Evolutionary conservation across 2,329 filamentous ascomycete genomes (phyloP), one percentile per base, ranked within the genome.

Genomic region (Colletotrichum tanaceti): DNA sequence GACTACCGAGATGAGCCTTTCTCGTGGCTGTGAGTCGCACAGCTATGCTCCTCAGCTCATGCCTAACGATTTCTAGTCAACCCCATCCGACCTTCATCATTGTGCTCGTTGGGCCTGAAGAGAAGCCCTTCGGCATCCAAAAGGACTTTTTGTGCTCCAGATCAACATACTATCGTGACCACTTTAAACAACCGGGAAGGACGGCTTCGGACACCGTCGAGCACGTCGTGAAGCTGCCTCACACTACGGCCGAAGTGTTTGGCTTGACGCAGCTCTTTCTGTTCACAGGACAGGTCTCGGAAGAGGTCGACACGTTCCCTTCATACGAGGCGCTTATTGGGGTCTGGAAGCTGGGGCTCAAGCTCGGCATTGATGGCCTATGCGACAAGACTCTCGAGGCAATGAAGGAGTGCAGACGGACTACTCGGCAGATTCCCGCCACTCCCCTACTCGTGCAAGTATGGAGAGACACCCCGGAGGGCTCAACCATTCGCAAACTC

Each of bases 401-500:
- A 49, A 90, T 90, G 88, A 75, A 80, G 18, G 86, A 89, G 69
- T 85, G 83, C 68, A 81, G 87, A 39, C 82, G 82, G 14, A 72
- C 82, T 35, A 89, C 87, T 0, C 79, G 83, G 58, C 79, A 80
- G 20, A 90, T 90, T 50, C 88, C 88, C 1, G 83, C 86, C 4
- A 86, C 87, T 0, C 84, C 85, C 2, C 80, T 90, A 1, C 83
- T 90, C 6, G 84, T 89, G 1, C 83, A 87, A 72, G 87, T 88
- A 7, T 90, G 88, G 87, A 83, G 85, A 57, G 86, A 89, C 59
- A 89, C 87, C 0, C 86, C 87, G 0, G 86, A 87, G 71, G 87
- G 87, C 10, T 89, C 87, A 3, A 83, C 86, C 0, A 86, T 90
- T 57, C 83, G 88, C 46, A 81, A 82, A 68, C 83, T 90, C 44